A percentile compares a stretch with the other conserved stretches of the same genome.
phyloP scores from a whole-genome alignment of 2,329 filamentous ascomycete species.

The Malbranchea cinnamomea region DNA sequence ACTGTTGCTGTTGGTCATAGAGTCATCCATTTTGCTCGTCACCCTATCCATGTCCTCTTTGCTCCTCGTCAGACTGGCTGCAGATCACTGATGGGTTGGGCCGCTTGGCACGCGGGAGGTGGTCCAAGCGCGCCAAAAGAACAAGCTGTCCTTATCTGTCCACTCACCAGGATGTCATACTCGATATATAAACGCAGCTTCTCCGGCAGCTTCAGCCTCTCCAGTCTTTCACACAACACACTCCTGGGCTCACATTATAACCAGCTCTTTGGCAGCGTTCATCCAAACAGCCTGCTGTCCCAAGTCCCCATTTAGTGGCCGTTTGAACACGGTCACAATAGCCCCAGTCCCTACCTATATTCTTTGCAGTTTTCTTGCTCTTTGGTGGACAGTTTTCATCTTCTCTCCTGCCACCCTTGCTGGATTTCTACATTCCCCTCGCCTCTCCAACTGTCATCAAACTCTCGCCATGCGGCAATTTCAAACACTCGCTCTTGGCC shows the following conservation, averaged over 20 bases:
- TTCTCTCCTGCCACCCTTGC: constrained; percentile 5
- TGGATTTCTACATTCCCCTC: background rate
- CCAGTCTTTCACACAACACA: constrained; percentile 4
- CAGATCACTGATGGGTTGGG: too few species aligned
- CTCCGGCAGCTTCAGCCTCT: constrained; percentile 6
- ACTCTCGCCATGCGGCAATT: constrained; percentile 24
- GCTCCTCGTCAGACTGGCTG: too few species aligned
- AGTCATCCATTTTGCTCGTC: too few species aligned
- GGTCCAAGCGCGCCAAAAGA: too few species aligned
- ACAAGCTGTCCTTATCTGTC: constrained; percentile 26
- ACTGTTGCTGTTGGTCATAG: too few species aligned
- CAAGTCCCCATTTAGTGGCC: constrained; percentile 4
- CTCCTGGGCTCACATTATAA: constrained; percentile 2
- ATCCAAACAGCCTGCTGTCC: constrained; percentile 2
- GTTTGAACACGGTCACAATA: constrained; percentile 6
- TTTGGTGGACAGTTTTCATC: constrained; percentile 3
- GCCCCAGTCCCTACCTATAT: constrained; percentile 7
- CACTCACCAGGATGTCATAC: constrained; percentile 8
- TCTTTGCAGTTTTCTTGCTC: too few species aligned
- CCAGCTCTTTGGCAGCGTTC: constrained; percentile 7
- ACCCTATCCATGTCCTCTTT: too few species aligned
- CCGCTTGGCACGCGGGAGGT: too few species aligned
- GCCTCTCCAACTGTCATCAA: too few species aligned
- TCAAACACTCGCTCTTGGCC: constrained; percentile 24
- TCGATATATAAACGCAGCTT: constrained; percentile 3